phyloP scores from a whole-genome alignment of 2,329 filamentous ascomycete genomes.

The Zasmidium cellare region DNA sequence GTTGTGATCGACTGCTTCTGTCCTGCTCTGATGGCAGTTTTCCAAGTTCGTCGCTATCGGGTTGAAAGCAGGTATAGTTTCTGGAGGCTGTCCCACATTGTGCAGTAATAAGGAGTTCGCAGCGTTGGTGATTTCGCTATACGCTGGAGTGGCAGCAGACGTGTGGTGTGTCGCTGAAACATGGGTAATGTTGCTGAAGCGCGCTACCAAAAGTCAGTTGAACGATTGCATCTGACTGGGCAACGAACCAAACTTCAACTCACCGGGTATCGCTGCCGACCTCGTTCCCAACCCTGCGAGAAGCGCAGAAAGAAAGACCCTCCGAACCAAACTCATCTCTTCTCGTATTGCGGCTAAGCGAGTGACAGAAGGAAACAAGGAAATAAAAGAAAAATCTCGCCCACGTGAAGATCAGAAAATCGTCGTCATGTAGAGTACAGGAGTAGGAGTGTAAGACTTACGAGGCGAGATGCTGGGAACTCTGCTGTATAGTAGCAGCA shows the following conservation, averaged over 20 bases:
- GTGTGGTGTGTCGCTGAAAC: background rate
- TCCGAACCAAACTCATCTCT: background rate
- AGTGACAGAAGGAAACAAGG: constrained; percentile 2
- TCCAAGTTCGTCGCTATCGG: background rate
- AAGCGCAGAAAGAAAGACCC: background rate
- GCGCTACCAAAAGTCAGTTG: background rate
- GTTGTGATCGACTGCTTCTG: background rate
- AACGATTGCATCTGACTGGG: background rate
- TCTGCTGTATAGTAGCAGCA: background rate
- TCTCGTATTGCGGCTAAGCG: background rate
- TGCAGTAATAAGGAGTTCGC: background rate
- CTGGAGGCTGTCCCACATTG: background rate
- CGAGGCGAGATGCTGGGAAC: background rate
- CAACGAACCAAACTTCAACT: background rate
- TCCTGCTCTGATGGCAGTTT: background rate
- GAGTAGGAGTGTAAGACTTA: background rate
- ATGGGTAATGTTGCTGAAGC: background rate
- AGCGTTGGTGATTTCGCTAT: background rate
- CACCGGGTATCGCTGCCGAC: background rate
- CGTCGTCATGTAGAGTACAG: background rate
- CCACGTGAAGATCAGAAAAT: background rate
- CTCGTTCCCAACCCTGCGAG: background rate
- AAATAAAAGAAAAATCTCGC: background rate
- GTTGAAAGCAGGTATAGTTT: background rate
- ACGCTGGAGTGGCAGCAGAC: background rate